Conservation (phyloP, 768 basidiomycete species). For the Leccinum fibrillosum region DNA sequence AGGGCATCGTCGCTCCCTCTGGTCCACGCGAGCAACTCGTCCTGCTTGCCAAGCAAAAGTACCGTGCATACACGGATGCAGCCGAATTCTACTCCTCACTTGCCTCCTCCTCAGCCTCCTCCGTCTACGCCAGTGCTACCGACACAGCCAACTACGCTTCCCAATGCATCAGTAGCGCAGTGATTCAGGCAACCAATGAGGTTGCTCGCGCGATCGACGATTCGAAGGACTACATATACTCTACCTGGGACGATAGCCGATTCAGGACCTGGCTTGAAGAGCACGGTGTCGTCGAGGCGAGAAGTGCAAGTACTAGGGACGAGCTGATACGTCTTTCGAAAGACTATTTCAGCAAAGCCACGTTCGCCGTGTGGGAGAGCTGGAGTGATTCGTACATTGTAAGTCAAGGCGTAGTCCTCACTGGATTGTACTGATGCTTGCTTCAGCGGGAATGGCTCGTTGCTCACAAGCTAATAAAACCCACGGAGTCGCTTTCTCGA, state of each 20-base stretch:
- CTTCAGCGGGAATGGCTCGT: constrained; percentile 80
- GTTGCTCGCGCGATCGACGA: constrained; percentile 57
- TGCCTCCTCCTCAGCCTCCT: constrained; percentile 47
- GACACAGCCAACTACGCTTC: constrained; percentile 36
- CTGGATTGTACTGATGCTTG: not conserved
- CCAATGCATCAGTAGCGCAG: constrained; percentile 39
- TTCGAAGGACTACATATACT: constrained; percentile 83
- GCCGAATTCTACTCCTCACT: constrained; percentile 52
- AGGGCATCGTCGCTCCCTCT: constrained; percentile 81
- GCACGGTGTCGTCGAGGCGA: constrained; percentile 68
- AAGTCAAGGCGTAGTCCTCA: constrained; percentile 19
- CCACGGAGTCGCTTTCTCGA: constrained; percentile 49
- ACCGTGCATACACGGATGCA: constrained; percentile 55
- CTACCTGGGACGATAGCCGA: constrained; percentile 81
- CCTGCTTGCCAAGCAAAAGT: constrained; percentile 70
- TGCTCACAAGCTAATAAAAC: constrained; percentile 67
- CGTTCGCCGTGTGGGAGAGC: constrained; percentile 70
- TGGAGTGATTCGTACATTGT: constrained; percentile 89
- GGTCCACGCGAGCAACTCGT: constrained; percentile 79
- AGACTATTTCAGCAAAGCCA: constrained; percentile 58
- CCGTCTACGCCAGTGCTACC: constrained; percentile 47
- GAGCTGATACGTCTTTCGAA: constrained; percentile 71
- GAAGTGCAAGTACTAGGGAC: constrained; percentile 47
- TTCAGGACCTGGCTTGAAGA: constrained; percentile 71
- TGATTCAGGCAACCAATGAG: constrained; percentile 52